phyloP scores from a whole-genome alignment of 805 yeast species.

The Debaryomyces hansenii region DNA sequence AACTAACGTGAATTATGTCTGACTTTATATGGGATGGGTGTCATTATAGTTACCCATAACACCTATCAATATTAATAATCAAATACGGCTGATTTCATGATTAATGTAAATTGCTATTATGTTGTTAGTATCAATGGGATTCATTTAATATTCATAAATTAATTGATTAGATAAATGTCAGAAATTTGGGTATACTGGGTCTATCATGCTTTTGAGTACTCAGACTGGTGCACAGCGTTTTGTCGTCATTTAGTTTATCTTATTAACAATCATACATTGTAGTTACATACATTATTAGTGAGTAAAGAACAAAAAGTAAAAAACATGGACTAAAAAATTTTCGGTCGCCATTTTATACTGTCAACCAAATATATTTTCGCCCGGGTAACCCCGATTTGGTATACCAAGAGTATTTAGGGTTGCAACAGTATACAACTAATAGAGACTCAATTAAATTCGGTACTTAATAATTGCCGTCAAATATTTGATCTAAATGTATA shows the following conservation, averaged over 20 bases:
- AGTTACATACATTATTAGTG: neutral
- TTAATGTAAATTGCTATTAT: too few relatives aligned
- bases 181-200: conserved; percentile 50
- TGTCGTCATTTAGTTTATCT: conserved; percentile 35
- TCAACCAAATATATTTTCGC: neutral
- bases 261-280: neutral
- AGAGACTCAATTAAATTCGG: too few relatives aligned
- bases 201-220: conserved; percentile 46
- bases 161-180: conserved; percentile 21
- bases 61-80: too few relatives aligned
- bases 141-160: too few relatives aligned
- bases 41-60: too few relatives aligned
- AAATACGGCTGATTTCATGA: too few relatives aligned
- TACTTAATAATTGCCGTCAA: neutral
- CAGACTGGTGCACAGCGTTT: conserved; percentile 57
- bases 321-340: neutral
- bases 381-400: neutral
- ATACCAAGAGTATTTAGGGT: neutral
- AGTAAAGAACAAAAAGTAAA: neutral
- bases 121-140: too few relatives aligned
- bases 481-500: neutral
- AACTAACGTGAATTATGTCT: too few relatives aligned
- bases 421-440: neutral
- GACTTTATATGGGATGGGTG: too few relatives aligned
- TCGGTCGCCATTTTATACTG: neutral